A percentile compares a stretch with the other conserved stretches of the same genome.
Evolutionary conservation across 305 asterid species (phyloP).

Genomic region (Solanum hybrid): DNA sequence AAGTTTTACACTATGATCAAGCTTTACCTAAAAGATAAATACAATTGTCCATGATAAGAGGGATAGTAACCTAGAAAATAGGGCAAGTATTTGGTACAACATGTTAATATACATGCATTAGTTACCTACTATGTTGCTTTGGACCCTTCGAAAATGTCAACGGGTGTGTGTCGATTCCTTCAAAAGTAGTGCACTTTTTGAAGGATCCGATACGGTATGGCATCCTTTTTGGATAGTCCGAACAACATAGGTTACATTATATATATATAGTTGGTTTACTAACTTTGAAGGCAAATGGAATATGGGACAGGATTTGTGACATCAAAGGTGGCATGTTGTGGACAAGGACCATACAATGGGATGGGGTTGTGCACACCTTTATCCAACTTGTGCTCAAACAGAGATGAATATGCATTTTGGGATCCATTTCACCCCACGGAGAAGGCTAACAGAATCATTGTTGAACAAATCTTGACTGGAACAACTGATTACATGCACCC

Average conservation of each 20-base stretch:
- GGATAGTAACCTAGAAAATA: neutral
- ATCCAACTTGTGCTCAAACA: constrained; percentile 57
- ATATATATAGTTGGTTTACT: neutral
- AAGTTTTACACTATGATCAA: neutral
- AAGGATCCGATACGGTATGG: neutral
- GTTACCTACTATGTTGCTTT: neutral
- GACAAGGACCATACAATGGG: constrained; percentile 81
- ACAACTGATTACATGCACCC: constrained; percentile 53
- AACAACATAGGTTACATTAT: neutral
- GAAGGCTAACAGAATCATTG: constrained; percentile 56
- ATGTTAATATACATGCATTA: neutral
- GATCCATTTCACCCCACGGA: constrained; percentile 73
- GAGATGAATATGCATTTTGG: constrained; percentile 63
- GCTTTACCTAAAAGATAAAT: neutral
- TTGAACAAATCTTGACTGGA: constrained; percentile 47
- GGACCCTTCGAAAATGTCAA: neutral
- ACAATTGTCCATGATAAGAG: neutral
- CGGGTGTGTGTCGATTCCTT: neutral
- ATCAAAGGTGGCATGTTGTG: constrained; percentile 73
- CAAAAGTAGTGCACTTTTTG: neutral
- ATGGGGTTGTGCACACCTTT: constrained; percentile 64
- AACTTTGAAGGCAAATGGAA: neutral
- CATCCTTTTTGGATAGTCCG: neutral
- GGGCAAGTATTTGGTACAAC: neutral
- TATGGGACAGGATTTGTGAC: constrained; percentile 43